Evolutionary conservation across 108 stramenopile genomes (phyloP).

Genomic region (Aurantiochytrium sp.): DNA sequence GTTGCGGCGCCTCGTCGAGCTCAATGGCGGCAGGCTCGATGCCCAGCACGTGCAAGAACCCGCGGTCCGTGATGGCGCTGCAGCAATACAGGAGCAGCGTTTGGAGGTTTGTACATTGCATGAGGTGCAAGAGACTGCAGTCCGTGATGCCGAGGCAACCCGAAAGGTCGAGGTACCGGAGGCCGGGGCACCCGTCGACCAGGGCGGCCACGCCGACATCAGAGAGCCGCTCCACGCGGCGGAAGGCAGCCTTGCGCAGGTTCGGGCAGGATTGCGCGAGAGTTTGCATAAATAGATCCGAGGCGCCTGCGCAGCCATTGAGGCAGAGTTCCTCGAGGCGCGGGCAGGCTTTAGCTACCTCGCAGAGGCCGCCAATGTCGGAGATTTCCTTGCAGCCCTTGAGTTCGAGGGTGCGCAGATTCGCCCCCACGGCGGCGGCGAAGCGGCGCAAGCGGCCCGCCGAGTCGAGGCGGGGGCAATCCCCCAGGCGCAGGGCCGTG

Average conservation of each 20-base stretch:
- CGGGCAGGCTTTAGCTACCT: background rate
- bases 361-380: conserved; percentile 11
- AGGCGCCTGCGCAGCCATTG: background rate
- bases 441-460: background rate
- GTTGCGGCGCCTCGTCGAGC: background rate
- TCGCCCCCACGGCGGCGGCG: background rate
- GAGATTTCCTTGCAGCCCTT: background rate
- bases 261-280: background rate
- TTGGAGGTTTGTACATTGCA: background rate
- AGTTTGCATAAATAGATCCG: background rate
- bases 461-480: background rate
- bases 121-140: background rate
- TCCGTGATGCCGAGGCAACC: background rate
- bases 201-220: background rate
- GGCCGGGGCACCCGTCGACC: background rate
- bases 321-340: background rate
- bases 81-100: background rate
- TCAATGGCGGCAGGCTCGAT: background rate
- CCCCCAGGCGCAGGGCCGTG: background rate
- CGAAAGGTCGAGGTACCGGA: background rate
- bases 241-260: background rate
- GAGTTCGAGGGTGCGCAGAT: background rate
- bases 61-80: background rate
- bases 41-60: background rate
- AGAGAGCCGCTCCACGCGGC: background rate